These are phyloP conservation scores for Mortierella polycephala DNA, from an alignment of 371 early-diverging fungal species.

Conservation along the genomic window DNA sequence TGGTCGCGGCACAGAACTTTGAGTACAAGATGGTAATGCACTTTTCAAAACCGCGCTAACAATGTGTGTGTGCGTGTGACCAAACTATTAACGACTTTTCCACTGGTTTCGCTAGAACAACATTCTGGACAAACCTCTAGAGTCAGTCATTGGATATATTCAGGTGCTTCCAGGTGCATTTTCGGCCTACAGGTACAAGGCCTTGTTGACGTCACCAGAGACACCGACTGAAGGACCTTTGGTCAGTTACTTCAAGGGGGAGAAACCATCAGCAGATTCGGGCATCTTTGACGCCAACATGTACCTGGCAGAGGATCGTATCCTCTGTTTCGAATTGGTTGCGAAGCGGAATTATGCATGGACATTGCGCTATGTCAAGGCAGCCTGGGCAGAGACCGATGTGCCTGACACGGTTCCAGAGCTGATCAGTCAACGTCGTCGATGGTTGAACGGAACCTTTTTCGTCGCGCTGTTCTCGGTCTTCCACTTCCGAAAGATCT, in stretches of 20 bases:
- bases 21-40: constrained; percentile 78
- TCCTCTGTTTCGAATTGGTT: constrained; percentile 80
- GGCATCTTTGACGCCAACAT: constrained; percentile 77
- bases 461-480: constrained; percentile 80
- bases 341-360: constrained; percentile 72
- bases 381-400: constrained; percentile 80
- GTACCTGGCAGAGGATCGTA: constrained; percentile 83
- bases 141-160: constrained; percentile 88
- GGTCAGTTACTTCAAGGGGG: constrained; percentile 75
- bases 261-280: constrained; percentile 58
- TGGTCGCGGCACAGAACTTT: constrained; percentile 87
- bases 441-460: constrained; percentile 81
- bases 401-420: constrained; percentile 75
- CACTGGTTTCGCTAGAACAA: constrained; percentile 58
- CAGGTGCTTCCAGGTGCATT: constrained; percentile 84
- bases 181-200: constrained; percentile 74
- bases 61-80: not conserved
- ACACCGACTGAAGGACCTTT: constrained; percentile 69
- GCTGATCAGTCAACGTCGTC: constrained; percentile 76
- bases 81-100: not conserved
- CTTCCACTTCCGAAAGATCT: constrained; percentile 82
- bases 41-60: too few species aligned
- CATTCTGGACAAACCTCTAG: constrained; percentile 86
- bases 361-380: constrained; percentile 75
- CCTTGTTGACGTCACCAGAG: constrained; percentile 61